Evolutionary conservation across 108 stramenopile genomes (phyloP), one percentile per base, ranked within the genome.

Genomic region (Asterionellopsis glacialis): DNA sequence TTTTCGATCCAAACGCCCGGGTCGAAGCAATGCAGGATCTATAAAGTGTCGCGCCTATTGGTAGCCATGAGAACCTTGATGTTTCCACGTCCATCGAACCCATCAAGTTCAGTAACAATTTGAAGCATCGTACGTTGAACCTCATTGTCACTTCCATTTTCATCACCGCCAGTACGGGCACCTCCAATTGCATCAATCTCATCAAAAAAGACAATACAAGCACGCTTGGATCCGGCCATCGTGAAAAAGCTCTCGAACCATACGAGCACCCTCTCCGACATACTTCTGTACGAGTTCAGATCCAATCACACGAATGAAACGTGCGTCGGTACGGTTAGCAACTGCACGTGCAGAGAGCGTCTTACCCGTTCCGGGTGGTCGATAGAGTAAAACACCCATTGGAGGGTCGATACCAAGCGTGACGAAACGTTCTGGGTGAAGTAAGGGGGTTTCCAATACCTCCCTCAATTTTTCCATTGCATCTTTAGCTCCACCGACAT

Each of bases 1-100:
- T 81, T 98, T 98, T 9, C 97, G 87, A 76, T 98, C 97, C 57
- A 98, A 96, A 41, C 97, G 85, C 13, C 97, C 97, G 2, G 97
- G 97, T 44, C 97, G 85, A 15, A 98, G 69, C 42, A 98, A 70
- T 0, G 97, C 97, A n/a, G n/a, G n/a, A n/a, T n/a, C n/a, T n/a
- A n/a, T 55, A 99, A 69, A 3, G 97, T 95, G 74, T 99, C 99
- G 9, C 96, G 98, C 45, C 99, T 72, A 65, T 84, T 80, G 40
- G 95, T 96, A 1, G 95, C 95, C 0, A 87, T 94, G 18, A 96
- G 72, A 12, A 90, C 86, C 48, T 95, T 91, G 27, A 95, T 83
- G 61, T 87, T 77, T 14, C 59, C 22, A 71, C 91, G 89, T n/a
- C 90, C 87, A 19, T 85, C 74, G 55, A 95, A 96, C 3, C 95